Conservation (phyloP, 306 rosid genomes). For the Myrica gale region DNA sequence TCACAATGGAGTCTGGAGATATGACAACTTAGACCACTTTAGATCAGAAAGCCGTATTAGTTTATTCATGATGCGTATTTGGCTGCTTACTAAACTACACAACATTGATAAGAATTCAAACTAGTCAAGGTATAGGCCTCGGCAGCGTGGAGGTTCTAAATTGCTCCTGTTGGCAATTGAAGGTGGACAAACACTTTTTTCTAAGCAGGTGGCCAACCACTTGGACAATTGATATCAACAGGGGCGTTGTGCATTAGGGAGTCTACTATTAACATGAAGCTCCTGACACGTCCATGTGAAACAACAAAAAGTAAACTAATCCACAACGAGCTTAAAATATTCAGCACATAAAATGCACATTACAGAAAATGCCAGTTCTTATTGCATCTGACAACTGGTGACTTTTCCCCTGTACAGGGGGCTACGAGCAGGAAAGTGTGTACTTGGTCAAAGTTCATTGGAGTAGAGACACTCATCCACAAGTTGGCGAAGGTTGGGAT, state of each 20-base stretch:
- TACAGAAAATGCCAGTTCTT: slow-evolving; percentile 21
- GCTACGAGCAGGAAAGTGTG: slow-evolving; percentile 14
- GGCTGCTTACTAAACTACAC: not conserved
- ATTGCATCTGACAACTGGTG: slow-evolving; percentile 26
- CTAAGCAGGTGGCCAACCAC: not conserved
- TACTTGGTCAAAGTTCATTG: slow-evolving; percentile 64
- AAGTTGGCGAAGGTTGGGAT: slow-evolving; percentile 94
- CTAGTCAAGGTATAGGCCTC: not conserved
- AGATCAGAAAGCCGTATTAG: not conserved
- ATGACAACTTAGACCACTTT: not conserved
- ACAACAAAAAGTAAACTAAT: not conserved
- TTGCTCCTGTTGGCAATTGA: not conserved
- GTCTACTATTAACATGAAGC: not conserved
- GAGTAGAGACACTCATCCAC: slow-evolving; percentile 92
- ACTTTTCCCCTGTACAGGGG: slow-evolving; percentile 30
- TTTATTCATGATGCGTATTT: not conserved
- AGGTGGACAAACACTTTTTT: not conserved
- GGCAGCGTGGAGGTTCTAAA: not conserved
- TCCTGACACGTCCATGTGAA: not conserved
- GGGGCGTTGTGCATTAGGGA: slow-evolving; percentile 2
- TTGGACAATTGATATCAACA: not conserved
- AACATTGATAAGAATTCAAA: not conserved
- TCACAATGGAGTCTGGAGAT: not conserved
- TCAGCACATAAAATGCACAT: not conserved
- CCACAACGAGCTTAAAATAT: not conserved